phyloP scores from a whole-genome alignment of 805 yeast species.

The Wickerhamiella dianesei region DNA sequence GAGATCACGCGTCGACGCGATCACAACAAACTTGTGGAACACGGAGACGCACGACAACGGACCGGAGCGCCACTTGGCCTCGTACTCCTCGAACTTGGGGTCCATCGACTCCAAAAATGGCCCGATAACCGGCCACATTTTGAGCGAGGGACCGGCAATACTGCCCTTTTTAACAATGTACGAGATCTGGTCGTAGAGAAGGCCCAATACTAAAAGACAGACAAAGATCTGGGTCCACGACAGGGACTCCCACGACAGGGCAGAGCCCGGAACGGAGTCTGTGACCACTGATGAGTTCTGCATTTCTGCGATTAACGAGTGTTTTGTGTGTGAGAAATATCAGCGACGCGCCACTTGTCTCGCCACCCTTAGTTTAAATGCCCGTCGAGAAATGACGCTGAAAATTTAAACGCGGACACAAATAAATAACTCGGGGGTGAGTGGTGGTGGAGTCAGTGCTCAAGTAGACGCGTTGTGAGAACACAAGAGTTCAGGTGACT shows the following conservation, averaged over 20 bases:
- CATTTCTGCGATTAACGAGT: no score
- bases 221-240: slow-evolving; percentile 11
- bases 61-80: slow-evolving; percentile 89
- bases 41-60: slow-evolving; percentile 92
- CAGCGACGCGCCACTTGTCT: no score
- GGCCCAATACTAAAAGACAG: slow-evolving; percentile 15
- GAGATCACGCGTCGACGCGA: slow-evolving; percentile 77
- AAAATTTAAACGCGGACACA: no score
- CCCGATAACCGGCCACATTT: slow-evolving; percentile 91
- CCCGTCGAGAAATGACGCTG: no score
- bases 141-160: slow-evolving; percentile 80
- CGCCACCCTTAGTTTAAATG: no score
- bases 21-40: slow-evolving; percentile 93
- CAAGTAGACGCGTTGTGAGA: no score
- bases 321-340: no score
- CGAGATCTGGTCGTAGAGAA: slow-evolving; percentile 34
- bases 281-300: neutral
- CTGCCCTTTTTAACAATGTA: slow-evolving; percentile 72
- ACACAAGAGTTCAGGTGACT: neutral
- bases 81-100: slow-evolving; percentile 89
- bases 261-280: neutral
- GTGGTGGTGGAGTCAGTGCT: no score
- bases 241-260: neutral
- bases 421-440: no score
- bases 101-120: slow-evolving; percentile 89